phyloP scores from a whole-genome alignment of 1,139 yeast species.

The Saccharomyces pastorianus region DNA sequence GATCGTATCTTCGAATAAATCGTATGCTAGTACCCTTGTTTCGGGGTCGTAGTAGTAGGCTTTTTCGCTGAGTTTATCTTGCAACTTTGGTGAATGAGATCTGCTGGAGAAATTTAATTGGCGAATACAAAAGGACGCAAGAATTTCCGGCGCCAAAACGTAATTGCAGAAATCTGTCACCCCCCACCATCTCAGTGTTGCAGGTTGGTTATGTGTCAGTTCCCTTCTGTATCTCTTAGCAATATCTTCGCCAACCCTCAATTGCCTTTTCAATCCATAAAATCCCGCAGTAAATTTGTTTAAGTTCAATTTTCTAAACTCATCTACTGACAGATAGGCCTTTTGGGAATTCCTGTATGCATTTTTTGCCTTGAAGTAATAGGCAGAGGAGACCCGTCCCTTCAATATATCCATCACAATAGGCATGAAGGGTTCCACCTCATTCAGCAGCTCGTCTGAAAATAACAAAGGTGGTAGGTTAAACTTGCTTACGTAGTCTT shows the following conservation, averaged over 20 bases:
- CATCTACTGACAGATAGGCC: slow-evolving; percentile 41
- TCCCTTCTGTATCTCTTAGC: slow-evolving; percentile 28
- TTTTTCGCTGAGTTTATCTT: slow-evolving; percentile 1
- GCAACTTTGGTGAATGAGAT: slow-evolving; percentile 10
- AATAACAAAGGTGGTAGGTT: slow-evolving; percentile 18
- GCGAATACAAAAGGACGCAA: slow-evolving; percentile 43
- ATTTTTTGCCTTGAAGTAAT: slow-evolving; percentile 42
- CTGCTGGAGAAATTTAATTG: slow-evolving; percentile 33
- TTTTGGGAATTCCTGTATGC: slow-evolving; percentile 36
- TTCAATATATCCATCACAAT: slow-evolving; percentile 39
- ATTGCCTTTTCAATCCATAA: slow-evolving; percentile 52
- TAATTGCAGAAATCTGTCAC: slow-evolving; percentile 46
- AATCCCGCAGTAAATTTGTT: slow-evolving; percentile 48
- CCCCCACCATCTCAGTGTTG: slow-evolving; percentile 56
- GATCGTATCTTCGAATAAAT: slow-evolving; percentile 39
- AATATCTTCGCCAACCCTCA: slow-evolving; percentile 40
- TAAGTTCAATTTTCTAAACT: slow-evolving; percentile 43
- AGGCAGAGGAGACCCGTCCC: slow-evolving; percentile 41
- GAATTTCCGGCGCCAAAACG: slow-evolving; percentile 57
- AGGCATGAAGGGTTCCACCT: slow-evolving; percentile 31
- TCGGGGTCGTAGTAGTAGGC: slow-evolving; percentile 1
- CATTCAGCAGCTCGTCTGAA: slow-evolving; percentile 23
- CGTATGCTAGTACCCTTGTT: slow-evolving; percentile 38
- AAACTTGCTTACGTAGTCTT: slow-evolving; percentile 5
- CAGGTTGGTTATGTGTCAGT: slow-evolving; percentile 33